Conservation (phyloP, 2,329 filamentous ascomycete genomes). For the Clarireedia homoeocarpa region DNA sequence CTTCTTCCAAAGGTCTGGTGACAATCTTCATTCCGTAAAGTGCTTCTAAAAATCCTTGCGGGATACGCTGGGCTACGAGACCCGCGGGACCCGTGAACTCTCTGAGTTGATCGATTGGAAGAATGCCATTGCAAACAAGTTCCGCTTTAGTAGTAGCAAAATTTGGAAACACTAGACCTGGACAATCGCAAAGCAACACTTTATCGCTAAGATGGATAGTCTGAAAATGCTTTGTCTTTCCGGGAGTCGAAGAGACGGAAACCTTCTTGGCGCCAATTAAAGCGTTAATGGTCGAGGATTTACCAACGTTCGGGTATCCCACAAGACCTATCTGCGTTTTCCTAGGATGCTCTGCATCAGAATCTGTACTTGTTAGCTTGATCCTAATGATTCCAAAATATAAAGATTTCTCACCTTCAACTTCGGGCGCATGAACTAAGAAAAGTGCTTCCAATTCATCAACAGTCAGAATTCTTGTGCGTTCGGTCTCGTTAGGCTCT, state of each 20-base stretch:
- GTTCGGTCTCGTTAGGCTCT: constrained; percentile 28
- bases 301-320: constrained; percentile 97
- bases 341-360: constrained; percentile 39
- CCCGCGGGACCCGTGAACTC: constrained; percentile 84
- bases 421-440: constrained; percentile 61
- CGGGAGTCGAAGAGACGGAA: constrained; percentile 91
- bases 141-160: constrained; percentile 96
- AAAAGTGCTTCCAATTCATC: constrained; percentile 90
- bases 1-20: constrained; percentile 77
- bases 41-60: constrained; percentile 81
- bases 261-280: constrained; percentile 98
- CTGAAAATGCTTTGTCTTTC: constrained; percentile 99
- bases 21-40: constrained; percentile 88
- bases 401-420: constrained; percentile 38
- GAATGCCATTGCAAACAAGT: constrained; percentile 86
- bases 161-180: constrained; percentile 96
- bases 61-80: constrained; percentile 78
- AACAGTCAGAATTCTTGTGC: constrained; percentile 79
- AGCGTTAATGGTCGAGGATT: constrained; percentile 98
- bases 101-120: constrained; percentile 92
- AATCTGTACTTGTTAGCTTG: constrained; percentile 29
- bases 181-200: constrained; percentile 93
- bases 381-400: neutral
- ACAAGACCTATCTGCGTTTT: constrained; percentile 91
- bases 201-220: constrained; percentile 88